Percentiles rank a stretch among this genome's conserved stretches.
Conservation (phyloP, 345 rosid species). For the Viola odorata region DNA sequence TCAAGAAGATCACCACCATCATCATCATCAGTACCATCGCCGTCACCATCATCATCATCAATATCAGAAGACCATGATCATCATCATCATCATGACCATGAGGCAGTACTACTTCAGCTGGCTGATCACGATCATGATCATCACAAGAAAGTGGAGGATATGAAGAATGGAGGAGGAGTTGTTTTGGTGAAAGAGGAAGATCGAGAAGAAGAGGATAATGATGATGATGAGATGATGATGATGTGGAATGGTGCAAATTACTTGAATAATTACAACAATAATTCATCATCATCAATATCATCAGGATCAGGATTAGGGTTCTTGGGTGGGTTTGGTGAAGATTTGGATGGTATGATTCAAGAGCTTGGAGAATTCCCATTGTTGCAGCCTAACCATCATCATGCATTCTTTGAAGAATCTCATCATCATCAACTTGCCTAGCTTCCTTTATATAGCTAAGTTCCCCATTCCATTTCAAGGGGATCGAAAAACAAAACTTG, state of each 20-base stretch:
- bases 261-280: no score
- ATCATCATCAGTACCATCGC: no score
- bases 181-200: conserved; percentile 19
- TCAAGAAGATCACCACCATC: neutral
- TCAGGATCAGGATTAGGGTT: conserved; percentile 32
- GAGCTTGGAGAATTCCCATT: conserved; percentile 58
- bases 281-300: no score
- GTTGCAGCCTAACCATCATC: conserved; percentile 7
- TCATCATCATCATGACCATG: no score
- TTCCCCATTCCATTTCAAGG: no score
- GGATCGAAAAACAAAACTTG: no score
- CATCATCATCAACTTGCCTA: no score
- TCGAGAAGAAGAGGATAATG: conserved; percentile 21
- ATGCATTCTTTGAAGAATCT: no score
- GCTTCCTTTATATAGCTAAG: no score
- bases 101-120: no score
- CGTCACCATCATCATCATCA: no score
- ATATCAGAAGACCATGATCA: no score
- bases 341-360: conserved; percentile 68
- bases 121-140: neutral
- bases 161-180: neutral
- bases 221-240: conserved; percentile 20
- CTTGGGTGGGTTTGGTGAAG: conserved; percentile 42
- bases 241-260: conserved; percentile 27
- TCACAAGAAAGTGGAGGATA: neutral